Base-by-base conservation (phyloP, 2,329 filamentous ascomycete genomes). In the Colletotrichum aenigma region DNA sequence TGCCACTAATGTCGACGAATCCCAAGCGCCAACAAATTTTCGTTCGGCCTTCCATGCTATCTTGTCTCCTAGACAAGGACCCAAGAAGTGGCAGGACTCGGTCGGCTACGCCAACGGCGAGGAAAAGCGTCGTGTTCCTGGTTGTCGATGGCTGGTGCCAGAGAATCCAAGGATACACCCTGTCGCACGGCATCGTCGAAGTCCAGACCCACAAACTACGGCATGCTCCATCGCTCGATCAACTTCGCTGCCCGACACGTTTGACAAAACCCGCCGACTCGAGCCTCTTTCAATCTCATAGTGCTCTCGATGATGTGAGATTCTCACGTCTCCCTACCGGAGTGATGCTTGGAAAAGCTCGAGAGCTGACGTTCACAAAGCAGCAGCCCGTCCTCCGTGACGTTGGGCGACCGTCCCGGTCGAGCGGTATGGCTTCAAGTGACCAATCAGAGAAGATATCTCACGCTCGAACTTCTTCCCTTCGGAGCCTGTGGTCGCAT, bases 111-210 rank as follows among this genome's bases (percentile, higher is more conserved):
- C 69, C 62, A 66, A 67, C 30, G 16, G 28, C 28, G 69, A 21
- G 28, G 62, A 32, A n/a, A 26, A 72, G 55, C 26, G 38, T 67
- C 55, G 62, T 75, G 69, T 64, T 58, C 69, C 62, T 64, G 43
- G 58, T 56, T 21, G 34, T 68, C 69, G 73, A 67, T 73, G 69
- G 73, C 62, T 67, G 73, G 69, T 73, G 13, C 43, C 43, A 43
- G 32, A 65, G 21, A 24, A 52, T 65, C 58, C 74, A 74, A 74
- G 74, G 74, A 75, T 75, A 66, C 66, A 62, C 74, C 74, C 74
- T 76, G 74, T 58, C 74, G n/a, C n/a, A n/a, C n/a, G 16, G 24
- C 38, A 48, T 67, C 58, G 32, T 75, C 70, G 48, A 66, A 55
- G 24, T 61, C 32, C 28, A 71, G 65, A 62, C 71, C 74, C 74